A percentile compares a stretch with the other conserved stretches of the same genome.
Conservation (phyloP, 495 filamentous ascomycete species). For the Podospora pseudoanserina region DNA sequence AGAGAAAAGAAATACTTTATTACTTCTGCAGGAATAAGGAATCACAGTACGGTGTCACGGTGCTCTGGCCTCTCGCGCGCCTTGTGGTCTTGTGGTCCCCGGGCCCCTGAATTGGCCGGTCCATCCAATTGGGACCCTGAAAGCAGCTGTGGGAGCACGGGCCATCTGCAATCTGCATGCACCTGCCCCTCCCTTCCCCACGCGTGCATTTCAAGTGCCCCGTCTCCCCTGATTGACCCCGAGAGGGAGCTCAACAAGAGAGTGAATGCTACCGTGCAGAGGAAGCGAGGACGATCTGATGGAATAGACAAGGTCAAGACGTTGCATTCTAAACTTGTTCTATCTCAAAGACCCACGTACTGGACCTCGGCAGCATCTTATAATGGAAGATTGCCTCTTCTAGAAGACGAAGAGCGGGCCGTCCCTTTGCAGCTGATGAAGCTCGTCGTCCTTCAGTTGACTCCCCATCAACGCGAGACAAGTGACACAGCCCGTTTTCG, state of each 20-base stretch:
- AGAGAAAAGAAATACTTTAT: background rate
- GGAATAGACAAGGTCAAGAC: background rate
- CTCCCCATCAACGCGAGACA: background rate
- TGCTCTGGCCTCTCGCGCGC: background rate
- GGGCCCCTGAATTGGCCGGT: background rate
- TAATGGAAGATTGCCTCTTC: background rate
- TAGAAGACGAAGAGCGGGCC: background rate
- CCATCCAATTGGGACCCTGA: background rate
- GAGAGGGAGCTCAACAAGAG: no score
- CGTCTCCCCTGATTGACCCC: background rate
- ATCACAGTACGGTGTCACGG: background rate
- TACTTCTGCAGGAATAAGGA: background rate
- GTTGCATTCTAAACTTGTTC: background rate
- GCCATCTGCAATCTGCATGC: background rate
- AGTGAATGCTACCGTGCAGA: background rate
- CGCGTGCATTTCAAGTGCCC: constrained; percentile 4
- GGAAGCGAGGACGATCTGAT: background rate
- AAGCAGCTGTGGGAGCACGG: background rate
- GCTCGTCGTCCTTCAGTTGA: background rate
- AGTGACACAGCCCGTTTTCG: background rate
- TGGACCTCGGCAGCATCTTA: background rate
- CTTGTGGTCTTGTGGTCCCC: background rate
- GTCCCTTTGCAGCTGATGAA: background rate
- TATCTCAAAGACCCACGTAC: background rate
- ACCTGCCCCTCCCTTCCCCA: constrained; percentile 3